phyloP scores from a whole-genome alignment of 345 rosid genomes.

The Lepidium sativum region DNA sequence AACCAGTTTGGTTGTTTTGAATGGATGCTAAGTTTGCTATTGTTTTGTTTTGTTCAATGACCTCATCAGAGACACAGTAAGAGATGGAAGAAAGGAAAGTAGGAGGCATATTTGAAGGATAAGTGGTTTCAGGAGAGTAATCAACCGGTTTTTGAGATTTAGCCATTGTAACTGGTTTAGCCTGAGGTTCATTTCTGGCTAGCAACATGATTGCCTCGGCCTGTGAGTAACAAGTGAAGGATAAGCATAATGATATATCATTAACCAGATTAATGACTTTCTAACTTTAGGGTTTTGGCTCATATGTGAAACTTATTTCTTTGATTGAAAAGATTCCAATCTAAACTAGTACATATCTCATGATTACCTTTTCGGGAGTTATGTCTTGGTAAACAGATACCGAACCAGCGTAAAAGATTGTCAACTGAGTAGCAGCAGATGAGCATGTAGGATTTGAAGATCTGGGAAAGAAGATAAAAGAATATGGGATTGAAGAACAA shows the following conservation, averaged over 20 bases:
- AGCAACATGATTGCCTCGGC: constrained; percentile 60
- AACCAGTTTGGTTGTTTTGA: background rate
- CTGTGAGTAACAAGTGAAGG: constrained; percentile 22
- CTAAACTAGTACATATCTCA: too few species aligned
- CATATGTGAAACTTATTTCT: too few species aligned
- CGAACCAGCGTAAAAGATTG: constrained; percentile 57
- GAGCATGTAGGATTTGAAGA: constrained; percentile 21
- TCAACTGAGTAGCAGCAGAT: constrained; percentile 39
- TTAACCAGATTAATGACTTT: too few species aligned
- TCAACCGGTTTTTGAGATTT: constrained; percentile 10
- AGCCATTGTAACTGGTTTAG: background rate
- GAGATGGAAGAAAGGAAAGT: constrained; percentile 33
- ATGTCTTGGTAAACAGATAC: constrained; percentile 53
- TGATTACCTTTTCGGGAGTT: constrained; percentile 49
- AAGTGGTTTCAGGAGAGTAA: constrained; percentile 19
- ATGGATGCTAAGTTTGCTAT: constrained; percentile 12
- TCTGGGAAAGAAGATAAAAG: too few species aligned
- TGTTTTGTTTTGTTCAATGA: constrained; percentile 14
- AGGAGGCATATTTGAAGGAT: constrained; percentile 19
- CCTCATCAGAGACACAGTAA: constrained; percentile 9
- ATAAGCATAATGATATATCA: too few species aligned
- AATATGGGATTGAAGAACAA: background rate
- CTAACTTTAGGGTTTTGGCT: background rate
- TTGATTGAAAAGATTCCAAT: too few species aligned
- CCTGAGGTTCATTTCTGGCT: constrained; percentile 44